These are phyloP conservation scores for Sanguinoderma infundibulare DNA, from an alignment of 1,284 basidiomycete genomes.

Conservation along the genomic window DNA sequence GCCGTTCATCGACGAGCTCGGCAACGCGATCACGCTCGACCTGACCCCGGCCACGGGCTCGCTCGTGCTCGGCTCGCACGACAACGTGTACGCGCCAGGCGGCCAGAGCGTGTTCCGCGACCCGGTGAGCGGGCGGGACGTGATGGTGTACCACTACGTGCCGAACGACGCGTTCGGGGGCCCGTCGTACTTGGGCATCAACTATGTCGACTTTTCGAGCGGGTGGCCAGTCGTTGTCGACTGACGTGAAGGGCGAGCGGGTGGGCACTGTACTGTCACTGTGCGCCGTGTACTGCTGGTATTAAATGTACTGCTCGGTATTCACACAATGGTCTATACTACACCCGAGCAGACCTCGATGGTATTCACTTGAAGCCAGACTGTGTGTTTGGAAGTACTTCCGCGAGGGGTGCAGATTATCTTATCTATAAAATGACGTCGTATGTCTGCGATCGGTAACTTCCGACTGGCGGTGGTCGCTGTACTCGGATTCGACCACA, in stretches of 20 bases:
- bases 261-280: too few relatives aligned
- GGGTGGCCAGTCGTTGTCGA: constrained; percentile 9
- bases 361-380: too few relatives aligned
- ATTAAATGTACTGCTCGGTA: too few relatives aligned
- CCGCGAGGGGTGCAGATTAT: too few relatives aligned
- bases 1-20: constrained; percentile 34
- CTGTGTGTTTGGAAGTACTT: too few relatives aligned
- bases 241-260: too few relatives aligned
- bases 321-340: too few relatives aligned
- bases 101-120: constrained; percentile 26
- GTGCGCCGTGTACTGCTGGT: too few relatives aligned
- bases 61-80: constrained; percentile 38
- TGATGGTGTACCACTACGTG: constrained; percentile 24
- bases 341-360: too few relatives aligned
- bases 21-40: constrained; percentile 28
- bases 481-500: constrained; percentile 1
- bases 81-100: constrained; percentile 40
- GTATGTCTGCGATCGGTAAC: neutral
- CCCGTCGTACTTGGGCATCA: constrained; percentile 15
- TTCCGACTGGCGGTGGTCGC: neutral
- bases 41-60: constrained; percentile 26
- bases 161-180: constrained; percentile 9
- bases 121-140: constrained; percentile 19
- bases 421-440: too few relatives aligned
- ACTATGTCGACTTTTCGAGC: constrained; percentile 12